These are phyloP conservation scores for Chloranthus sessilifolius DNA, from an alignment of 164 flowering plant species.

Conservation along the genomic window DNA sequence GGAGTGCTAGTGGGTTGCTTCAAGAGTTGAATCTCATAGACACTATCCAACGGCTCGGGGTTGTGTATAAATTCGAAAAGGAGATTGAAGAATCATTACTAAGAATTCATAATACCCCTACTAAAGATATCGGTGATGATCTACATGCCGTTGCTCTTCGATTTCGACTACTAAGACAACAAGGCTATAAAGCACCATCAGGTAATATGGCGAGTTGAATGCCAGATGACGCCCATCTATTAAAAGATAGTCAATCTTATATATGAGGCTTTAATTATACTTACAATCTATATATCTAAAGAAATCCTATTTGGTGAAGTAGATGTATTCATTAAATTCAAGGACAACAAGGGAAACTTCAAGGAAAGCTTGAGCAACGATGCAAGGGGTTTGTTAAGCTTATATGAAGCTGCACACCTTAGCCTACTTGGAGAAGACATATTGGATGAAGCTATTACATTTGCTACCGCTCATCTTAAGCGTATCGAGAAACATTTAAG, in stretches of 20 bases:
- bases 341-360: conserved; percentile 26
- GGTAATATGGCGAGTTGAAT: too few species aligned
- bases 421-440: conserved; percentile 35
- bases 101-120: background rate
- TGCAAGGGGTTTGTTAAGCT: conserved; percentile 19
- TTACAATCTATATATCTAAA: too few species aligned
- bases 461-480: conserved; percentile 21
- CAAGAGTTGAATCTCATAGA: too few species aligned
- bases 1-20: too few species aligned
- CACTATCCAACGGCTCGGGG: conserved; percentile 23
- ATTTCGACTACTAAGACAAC: too few species aligned
- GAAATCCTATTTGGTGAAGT: background rate
- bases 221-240: too few species aligned
- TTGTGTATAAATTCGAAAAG: conserved; percentile 24
- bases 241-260: too few species aligned
- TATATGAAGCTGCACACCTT: conserved; percentile 36
- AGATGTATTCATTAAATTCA: conserved; percentile 29
- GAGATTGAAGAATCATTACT: conserved; percentile 20
- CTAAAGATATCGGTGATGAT: background rate
- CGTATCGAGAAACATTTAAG: too few species aligned
- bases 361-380: conserved; percentile 9
- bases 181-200: too few species aligned
- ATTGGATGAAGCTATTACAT: conserved; percentile 37
- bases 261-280: too few species aligned
- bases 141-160: conserved; percentile 18